Evolutionary conservation across 2,329 filamentous ascomycete genomes (phyloP).

Genomic region (Huntiella decipiens): DNA sequence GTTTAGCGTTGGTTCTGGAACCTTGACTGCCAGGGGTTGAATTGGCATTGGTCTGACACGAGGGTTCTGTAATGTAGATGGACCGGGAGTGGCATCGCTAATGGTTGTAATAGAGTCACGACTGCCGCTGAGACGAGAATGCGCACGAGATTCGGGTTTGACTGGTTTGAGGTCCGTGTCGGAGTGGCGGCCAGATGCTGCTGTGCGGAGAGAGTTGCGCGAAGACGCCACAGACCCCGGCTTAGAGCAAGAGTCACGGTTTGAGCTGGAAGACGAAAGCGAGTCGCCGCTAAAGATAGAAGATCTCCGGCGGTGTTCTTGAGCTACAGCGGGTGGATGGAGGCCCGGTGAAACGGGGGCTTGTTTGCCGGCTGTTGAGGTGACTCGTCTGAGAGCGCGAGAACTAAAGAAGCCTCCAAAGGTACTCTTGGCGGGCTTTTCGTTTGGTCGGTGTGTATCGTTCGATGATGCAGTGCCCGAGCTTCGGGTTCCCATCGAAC

Average conservation of each 20-base stretch:
- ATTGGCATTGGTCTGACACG: conserved; percentile 2
- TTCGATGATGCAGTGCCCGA: conserved; percentile 18
- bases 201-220: conserved; percentile 4
- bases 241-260: neutral
- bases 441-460: neutral
- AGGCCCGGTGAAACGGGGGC: conserved; percentile 11
- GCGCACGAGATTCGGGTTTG: conserved; percentile 4
- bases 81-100: conserved; percentile 3
- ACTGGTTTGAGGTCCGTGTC: conserved; percentile 2
- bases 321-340: conserved; percentile 5
- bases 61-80: conserved; percentile 2
- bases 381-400: conserved; percentile 20
- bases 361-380: conserved; percentile 12
- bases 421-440: conserved; percentile 17
- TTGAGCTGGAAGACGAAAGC: conserved; percentile 4
- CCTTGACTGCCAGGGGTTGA: neutral
- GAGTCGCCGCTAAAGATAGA: conserved; percentile 10
- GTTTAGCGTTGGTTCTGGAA: neutral
- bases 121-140: conserved; percentile 1
- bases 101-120: conserved; percentile 5
- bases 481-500: conserved; percentile 25
- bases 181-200: neutral
- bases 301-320: neutral
- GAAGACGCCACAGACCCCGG: conserved; percentile 5
- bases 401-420: conserved; percentile 25